Conservation (phyloP, 73 alveolate genomes). For the Tetrahymena thermophila region DNA sequence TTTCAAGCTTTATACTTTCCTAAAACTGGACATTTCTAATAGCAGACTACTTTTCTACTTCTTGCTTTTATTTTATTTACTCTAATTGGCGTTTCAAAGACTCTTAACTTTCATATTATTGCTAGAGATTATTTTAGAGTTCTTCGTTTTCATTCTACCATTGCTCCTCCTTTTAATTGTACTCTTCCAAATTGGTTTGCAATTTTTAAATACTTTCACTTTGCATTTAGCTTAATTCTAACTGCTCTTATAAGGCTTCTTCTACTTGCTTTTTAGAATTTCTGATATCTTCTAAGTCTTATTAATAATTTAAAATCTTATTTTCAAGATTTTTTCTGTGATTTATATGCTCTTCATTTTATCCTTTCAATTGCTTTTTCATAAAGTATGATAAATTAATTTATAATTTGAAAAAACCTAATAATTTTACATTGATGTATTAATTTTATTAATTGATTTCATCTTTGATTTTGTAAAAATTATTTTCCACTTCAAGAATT, state of each 20-base stretch:
- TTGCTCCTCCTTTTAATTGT: background rate
- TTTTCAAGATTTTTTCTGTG: background rate
- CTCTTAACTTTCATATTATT: background rate
- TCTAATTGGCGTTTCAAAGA: background rate
- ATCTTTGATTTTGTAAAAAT: background rate
- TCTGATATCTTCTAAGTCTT: background rate
- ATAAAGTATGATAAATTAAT: background rate
- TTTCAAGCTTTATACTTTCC: background rate
- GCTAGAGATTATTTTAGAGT: background rate
- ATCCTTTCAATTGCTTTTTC: background rate
- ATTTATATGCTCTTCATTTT: background rate
- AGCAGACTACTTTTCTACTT: background rate
- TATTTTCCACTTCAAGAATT: background rate
- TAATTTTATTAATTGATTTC: background rate
- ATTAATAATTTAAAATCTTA: background rate
- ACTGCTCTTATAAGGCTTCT: background rate
- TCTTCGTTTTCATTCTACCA: background rate
- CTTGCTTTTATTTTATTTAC: background rate
- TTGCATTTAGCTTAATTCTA: background rate
- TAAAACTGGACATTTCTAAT: background rate
- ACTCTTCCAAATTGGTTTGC: background rate
- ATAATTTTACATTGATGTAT: background rate
- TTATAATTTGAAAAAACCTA: background rate
- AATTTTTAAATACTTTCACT: background rate
- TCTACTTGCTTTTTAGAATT: background rate